Base-by-base conservation (phyloP, 495 filamentous ascomycete genomes). In the Hypoxylon rickii region DNA sequence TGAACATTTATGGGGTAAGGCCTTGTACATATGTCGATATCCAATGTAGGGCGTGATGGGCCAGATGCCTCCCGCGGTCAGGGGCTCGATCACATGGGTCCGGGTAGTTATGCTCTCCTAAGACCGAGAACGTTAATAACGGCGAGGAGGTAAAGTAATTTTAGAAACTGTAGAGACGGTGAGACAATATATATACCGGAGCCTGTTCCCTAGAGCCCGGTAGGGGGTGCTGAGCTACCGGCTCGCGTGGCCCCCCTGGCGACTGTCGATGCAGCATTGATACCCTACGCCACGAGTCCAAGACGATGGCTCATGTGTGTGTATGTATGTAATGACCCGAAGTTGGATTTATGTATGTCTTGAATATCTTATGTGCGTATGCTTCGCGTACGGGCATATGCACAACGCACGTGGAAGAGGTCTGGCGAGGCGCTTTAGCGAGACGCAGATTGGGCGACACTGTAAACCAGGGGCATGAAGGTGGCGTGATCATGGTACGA, bases 401-500 rank as follows among this genome's bases (percentile, higher is more conserved):
- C 34, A 38, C 13, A 13, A 17, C 3, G 34, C 32, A 36, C n/a
- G 32, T 36, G 32, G 4, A 12, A 12, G 3, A 7, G 32, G n/a
- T 36, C 32, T 41, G 41, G 47, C 47, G 38, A 51, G 33, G 48
- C n/a, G 5, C 17, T n/a, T n/a, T 11, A 21, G 26, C 20, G 7
- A 33, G 37, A 21, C 34, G 13, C 11, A 38, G 7, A n/a, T 3
- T 16, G 5, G 34, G 3, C 32, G 7, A 18, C 13, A 38, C 13
- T 34, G 3, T n/a, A 6, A n/a, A n/a, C 32, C 32, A n/a, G 3
- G n/a, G 13, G 13, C 7, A 16, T 1, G 16, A n/a, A 19, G 29
- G 44, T 51, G 48, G 55, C 55, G 16, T 58, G 55, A 58, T 52
- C 3, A 17, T 51, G 42, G 42, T 51, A 52, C 43, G 48, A 58